Evolutionary conservation across 176 grass and related monocot species (phyloP), one percentile per base, ranked within the genome.

Genomic region (Cenchrus purpureus): DNA sequence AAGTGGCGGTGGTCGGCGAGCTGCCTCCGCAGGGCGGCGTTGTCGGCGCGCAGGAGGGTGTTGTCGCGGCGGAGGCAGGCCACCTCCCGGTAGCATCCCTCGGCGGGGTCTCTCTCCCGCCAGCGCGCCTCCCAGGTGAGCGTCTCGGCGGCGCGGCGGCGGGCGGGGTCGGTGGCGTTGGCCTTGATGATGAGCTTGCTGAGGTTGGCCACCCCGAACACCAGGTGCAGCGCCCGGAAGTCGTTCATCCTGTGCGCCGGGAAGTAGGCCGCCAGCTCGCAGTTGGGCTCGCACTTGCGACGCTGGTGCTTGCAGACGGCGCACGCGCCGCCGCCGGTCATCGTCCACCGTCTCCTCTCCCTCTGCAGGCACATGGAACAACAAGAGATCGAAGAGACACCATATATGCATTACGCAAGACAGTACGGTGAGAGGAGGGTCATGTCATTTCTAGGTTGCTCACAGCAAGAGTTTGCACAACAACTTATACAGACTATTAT

Each of bases 141-240:
- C 67, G 90, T 95, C 67, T 89, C 90, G 29, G 87, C 90, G 15
- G 93, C 90, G 20, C 90, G 84, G 7, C 88, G 87, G 14, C 87
- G 78, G 4, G 69, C 85, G 8, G 84, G 81, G 22, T 92, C 85
- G n/a, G 78, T 88, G 79, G 84, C 82, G 85, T 95, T 95, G 87
- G 78, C 90, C 90, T 90, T 95, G 93, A 95, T 95, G 93, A 95
- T 90, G 78, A 95, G 88, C 82, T 92, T 95, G 65, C 87, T 87
- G 67, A 95, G 87, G 82, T 95, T 95, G 79, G 90, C 86, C 55
- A 95, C 85, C 4, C 93, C 90, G 83, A 92, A 95, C 31, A 92
- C 93, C 12, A 90, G 87, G 82, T 95, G 93, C 87, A 92, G 87
- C n/a, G 90, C 87, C 8, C 88, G 88, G 82, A 95, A 95, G 79